Base-by-base conservation (phyloP, 208 protist genomes). In the Naegleria fowleri region DNA sequence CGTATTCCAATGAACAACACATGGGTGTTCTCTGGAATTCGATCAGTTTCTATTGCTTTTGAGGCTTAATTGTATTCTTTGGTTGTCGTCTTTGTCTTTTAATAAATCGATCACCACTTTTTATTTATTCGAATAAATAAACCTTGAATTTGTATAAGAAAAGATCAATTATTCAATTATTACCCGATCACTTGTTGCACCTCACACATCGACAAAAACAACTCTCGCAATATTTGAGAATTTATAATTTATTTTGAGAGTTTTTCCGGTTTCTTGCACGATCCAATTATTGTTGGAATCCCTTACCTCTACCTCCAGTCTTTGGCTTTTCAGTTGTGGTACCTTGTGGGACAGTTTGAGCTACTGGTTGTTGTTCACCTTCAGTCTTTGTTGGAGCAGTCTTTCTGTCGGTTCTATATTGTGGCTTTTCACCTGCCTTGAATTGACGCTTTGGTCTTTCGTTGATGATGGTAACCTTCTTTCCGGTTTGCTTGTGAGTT, bases 21-120 rank as follows among this genome's bases (percentile, higher is more conserved):
- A 15, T 92, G 98, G 36, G 90, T 99, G 22, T 99, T 97, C 93
- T 97, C 97, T 92, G 98, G 98, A 55, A 95, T 97, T 83, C 93
- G 19, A 7, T 33, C n/a, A 67, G 5, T 38, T 41, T 90, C 87
- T 2, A 33, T 13, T 79, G 39, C 38, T n/a, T 90, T 90, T 79
- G n/a, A 39, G 19, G 55, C 55, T 83, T 90, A 90, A 90, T 36
- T 79, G 67, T 79, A 79, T 25, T 76, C 16, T 76, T 76, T n/a
- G n/a, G n/a, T n/a, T n/a, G n/a, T n/a, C n/a, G n/a, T 22, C 16
- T 58, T 22, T 58, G 6, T 22, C 52, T 58, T 58, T 6, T n/a
- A n/a, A n/a, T n/a, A n/a, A n/a, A n/a, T n/a, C n/a, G n/a, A n/a
- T n/a, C 52, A 58, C 16, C 11, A 58, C 19, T n/a, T 48, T 48